These are phyloP conservation scores for Cladophialophora bantiana DNA, from an alignment of 2,329 filamentous ascomycete genomes.

Conservation along the genomic window DNA sequence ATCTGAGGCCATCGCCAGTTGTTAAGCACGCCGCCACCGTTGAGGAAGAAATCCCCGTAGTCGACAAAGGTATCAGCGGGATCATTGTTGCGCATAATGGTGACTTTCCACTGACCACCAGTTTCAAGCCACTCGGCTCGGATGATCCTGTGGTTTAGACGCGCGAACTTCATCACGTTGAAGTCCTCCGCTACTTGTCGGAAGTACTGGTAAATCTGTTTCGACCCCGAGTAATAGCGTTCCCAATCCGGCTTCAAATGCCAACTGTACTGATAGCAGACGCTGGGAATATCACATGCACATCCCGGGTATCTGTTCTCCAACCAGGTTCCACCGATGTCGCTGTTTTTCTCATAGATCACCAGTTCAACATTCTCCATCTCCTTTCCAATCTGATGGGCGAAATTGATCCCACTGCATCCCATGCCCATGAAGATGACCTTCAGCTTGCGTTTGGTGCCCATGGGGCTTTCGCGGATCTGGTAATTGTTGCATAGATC, in stretches of 20 bases:
- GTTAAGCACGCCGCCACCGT: conserved; percentile 38
- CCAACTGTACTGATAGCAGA: conserved; percentile 47
- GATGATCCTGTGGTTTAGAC: conserved; percentile 40
- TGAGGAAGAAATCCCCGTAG: neutral
- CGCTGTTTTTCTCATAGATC: conserved; percentile 42
- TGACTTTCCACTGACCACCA: neutral
- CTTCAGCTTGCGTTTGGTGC: conserved; percentile 20
- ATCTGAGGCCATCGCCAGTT: conserved; percentile 62
- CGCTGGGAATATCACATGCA: conserved; percentile 44
- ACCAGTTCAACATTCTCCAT: conserved; percentile 36
- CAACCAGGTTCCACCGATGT: conserved; percentile 45
- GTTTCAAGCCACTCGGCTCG: conserved; percentile 27
- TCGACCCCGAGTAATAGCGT: conserved; percentile 38
- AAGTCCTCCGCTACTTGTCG: conserved; percentile 38
- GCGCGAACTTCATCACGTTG: conserved; percentile 40
- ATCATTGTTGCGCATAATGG: neutral
- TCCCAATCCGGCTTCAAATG: conserved; percentile 44
- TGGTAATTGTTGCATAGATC: neutral
- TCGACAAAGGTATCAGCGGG: neutral
- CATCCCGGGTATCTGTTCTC: conserved; percentile 46
- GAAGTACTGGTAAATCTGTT: conserved; percentile 43
- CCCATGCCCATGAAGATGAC: conserved; percentile 35
- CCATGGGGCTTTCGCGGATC: conserved; percentile 11
- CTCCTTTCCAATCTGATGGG: conserved; percentile 32
- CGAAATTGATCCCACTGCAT: conserved; percentile 44